phyloP scores from a whole-genome alignment of 208 protist genomes.

The Acanthamoeba triangularis region DNA sequence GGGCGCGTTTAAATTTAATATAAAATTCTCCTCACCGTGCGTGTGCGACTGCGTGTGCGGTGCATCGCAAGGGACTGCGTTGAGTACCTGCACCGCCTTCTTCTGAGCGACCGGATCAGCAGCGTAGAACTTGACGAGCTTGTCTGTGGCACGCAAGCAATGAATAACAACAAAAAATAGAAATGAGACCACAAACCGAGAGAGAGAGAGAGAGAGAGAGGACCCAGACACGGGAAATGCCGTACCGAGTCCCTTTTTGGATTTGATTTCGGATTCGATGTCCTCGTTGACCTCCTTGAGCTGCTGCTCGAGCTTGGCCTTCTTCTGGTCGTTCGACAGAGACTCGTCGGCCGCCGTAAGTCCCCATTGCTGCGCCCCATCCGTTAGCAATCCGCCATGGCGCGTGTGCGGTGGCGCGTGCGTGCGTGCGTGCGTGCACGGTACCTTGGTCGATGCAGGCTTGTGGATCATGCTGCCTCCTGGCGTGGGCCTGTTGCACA shows the following conservation, averaged over 20 bases:
- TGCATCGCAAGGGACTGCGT: too few relatives aligned
- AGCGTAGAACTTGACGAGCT: slow-evolving; percentile 63
- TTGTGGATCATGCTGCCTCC: background rate
- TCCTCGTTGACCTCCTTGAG: slow-evolving; percentile 47
- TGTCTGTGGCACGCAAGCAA: background rate
- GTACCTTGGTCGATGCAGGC: background rate
- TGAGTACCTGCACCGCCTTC: slow-evolving; percentile 8
- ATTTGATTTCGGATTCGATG: slow-evolving; percentile 42
- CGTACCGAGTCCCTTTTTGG: slow-evolving; percentile 56
- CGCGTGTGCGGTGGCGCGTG: too few relatives aligned
- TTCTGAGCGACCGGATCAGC: slow-evolving; percentile 50
- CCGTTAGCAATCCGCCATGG: too few relatives aligned
- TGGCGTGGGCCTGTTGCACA: background rate
- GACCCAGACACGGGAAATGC: background rate
- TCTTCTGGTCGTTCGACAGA: background rate
- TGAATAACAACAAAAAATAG: background rate
- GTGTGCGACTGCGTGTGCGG: too few relatives aligned
- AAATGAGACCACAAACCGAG: too few relatives aligned
- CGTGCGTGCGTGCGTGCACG: too few relatives aligned
- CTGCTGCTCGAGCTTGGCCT: slow-evolving; percentile 39
- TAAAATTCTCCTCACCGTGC: too few relatives aligned
- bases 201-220: too few relatives aligned
- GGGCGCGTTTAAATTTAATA: too few relatives aligned
- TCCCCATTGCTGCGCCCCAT: slow-evolving; percentile 4
- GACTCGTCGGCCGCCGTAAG: background rate